Base-by-base conservation (phyloP, 805 yeast genomes). In the Crinitomyces ghanaensis region DNA sequence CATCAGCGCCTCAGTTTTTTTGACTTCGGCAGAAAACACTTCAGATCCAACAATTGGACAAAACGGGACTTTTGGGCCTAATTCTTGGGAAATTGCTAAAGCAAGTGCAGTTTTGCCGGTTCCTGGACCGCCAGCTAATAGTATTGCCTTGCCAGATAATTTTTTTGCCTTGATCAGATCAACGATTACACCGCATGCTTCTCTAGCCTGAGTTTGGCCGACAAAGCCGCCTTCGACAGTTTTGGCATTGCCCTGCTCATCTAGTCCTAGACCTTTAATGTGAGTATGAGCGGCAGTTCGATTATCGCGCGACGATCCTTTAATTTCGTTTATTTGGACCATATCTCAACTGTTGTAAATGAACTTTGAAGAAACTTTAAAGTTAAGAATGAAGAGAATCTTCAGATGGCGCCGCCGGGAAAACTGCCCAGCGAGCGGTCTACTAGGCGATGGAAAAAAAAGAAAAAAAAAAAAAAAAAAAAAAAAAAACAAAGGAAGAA, bases 31-130 rank as follows among this genome's bases (percentile, higher is more conserved):
- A 8, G 93, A 79, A 50, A 77, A 91, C 40, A 91, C 65, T 60
- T 91, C 98, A 38, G 85, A 74, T 24, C 96, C 98, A 16, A 93
- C 96, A 49, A 91, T 77, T 3, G 97, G 97, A 51, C 95, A 86
- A 55, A 91, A 91, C 30, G 98, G 98, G 35, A 91, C 97, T 53
- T 88, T 85, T 25, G 93, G 91, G 4, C 98, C 98, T 48, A 91
- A 66, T 55, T 84, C 95, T 56, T 91, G 97, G 3, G 96, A 83
- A 36, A 91, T 76, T 2, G 96, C 98, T 49, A 91, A 67, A 0
- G 97, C 97, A 49, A 91, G 68, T 1, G 98, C 98, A 2, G 98
- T 91, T 56, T 91, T 91, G 53, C 98, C 98, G 4, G 97, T 88
- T 0, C 97, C 95, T 6, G 98, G 97, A 4, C 94, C 93, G 33